Base-by-base conservation (phyloP, 257 asterid genomes). In the Nicotiana otophora region DNA sequence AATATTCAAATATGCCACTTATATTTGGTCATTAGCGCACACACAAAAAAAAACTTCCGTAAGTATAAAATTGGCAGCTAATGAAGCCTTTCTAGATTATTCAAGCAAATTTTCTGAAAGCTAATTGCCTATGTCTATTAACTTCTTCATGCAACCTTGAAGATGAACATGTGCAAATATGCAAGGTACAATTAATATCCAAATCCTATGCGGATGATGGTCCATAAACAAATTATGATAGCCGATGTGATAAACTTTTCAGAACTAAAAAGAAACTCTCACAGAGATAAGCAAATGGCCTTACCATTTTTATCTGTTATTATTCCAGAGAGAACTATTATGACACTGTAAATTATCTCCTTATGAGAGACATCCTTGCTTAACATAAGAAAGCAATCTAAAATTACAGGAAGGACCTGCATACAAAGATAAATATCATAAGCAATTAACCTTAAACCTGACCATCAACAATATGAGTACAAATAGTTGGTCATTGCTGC, bases 361-460 rank as follows among this genome's bases (percentile, higher is more conserved):
- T 92, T 92, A 87, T 92, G 85, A 76, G 46, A 67, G n/a, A 72
- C 83, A 85, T 91, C 93, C 86, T 83, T 87, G 80, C 87, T 85
- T 91, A 94, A 87, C 77, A 86, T 57, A 62, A 92, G 89, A 86
- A 93, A 85, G 86, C 97, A 90, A 77, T 93, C 95, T 85, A 92
- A 67, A 78, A 94, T 88, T 78, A 90, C 72, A 78, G 99, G 98
- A 84, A 93, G 81, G 86, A 96, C 86, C 99, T 96, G 93, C 89
- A 86, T 15, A 69, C 80, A 83, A 84, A 87, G 60, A 30, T 66
- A 53, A 66, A 66, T 80, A 67, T 69, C 48, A 75, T 75, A 75
- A 75, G 85, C 83, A 84, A 81, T 60, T 31, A 81, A 72, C 34
- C 64, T 70, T 23, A 17, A 36, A 69, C 55, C 76, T 8, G 51